Percentiles rank a stretch among this genome's conserved stretches.
Conservation (phyloP, 1,284 basidiomycete genomes). For the Binderoboletus segoi region DNA sequence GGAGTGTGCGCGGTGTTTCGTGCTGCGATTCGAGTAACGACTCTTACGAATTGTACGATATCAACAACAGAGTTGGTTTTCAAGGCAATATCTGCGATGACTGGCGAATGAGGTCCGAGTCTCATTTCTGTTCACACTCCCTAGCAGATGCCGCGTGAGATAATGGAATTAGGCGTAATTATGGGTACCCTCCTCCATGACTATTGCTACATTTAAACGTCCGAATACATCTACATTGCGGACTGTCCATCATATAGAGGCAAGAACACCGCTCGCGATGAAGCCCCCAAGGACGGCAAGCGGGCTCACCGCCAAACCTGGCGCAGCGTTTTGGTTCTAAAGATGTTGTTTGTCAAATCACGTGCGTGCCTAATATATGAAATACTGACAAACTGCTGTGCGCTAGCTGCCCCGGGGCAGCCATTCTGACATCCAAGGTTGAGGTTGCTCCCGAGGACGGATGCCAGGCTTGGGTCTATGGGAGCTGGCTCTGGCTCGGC, state of each 20-base stretch:
- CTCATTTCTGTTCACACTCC: not conserved
- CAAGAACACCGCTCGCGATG: conserved; percentile 23
- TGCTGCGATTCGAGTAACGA: not conserved
- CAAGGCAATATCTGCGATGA: too few species aligned
- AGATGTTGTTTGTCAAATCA: not conserved
- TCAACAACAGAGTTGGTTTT: not conserved
- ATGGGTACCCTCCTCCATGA: not conserved
- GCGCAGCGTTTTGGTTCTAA: conserved; percentile 27
- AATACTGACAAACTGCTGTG: conserved; percentile 25
- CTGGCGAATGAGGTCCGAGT: too few species aligned
- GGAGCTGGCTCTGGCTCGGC: conserved; percentile 26
- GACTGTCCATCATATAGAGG: conserved; percentile 12
- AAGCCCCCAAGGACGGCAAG: conserved; percentile 25
- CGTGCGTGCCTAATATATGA: not conserved
- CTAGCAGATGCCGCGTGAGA: not conserved
- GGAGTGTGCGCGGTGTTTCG: not conserved
- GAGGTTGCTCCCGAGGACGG: conserved; percentile 24
- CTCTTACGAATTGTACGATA: not conserved
- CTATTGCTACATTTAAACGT: conserved; percentile 26
- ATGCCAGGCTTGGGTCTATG: conserved; percentile 20
- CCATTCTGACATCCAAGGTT: conserved; percentile 30
- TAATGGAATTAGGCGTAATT: conserved; percentile 5
- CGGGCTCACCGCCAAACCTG: conserved; percentile 15
- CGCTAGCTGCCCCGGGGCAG: conserved; percentile 22
- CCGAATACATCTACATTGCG: conserved; percentile 7